Percentiles rank a stretch among this genome's conserved stretches.
Evolutionary conservation across 331 rosid genomes (phyloP).

Genomic region (Prunus yedoensis): DNA sequence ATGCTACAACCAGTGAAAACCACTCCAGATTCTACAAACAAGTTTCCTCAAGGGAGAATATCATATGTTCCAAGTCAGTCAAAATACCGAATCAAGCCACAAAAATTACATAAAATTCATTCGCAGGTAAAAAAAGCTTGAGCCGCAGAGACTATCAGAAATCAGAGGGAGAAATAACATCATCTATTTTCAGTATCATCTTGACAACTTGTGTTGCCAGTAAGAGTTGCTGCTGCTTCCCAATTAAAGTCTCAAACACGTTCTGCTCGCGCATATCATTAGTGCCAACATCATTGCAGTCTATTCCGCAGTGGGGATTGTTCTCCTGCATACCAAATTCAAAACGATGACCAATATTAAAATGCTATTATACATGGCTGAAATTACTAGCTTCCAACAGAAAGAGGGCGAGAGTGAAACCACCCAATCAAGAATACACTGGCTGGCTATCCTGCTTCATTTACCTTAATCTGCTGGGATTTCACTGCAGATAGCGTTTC

Average conservation of each 20-base stretch:
- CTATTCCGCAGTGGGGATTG: conserved; percentile 76
- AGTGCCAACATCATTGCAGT: conserved; percentile 90
- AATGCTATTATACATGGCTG: not conserved
- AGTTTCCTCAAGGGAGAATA: not conserved
- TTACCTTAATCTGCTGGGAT: conserved; percentile 91
- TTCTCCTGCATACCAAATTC: conserved; percentile 55
- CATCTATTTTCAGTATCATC: conserved; percentile 95
- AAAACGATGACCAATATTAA: not conserved
- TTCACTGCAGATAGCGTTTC: conserved; percentile 93
- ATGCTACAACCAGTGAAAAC: conserved; percentile 2
- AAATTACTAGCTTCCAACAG: not conserved
- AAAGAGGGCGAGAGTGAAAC: not conserved
- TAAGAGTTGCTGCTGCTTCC: conserved; percentile 91
- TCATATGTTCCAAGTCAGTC: not conserved
- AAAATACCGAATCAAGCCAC: conserved; percentile 12
- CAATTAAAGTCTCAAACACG: conserved; percentile 87
- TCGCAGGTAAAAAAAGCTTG: not conserved
- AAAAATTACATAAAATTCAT: conserved; percentile 14
- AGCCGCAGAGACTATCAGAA: conserved; percentile 34
- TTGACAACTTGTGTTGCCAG: conserved; percentile 97
- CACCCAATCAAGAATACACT: not conserved
- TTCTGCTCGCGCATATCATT: conserved; percentile 91
- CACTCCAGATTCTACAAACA: conserved; percentile 13
- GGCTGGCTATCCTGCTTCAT: not conserved
- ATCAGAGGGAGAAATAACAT: conserved; percentile 77